Evolutionary conservation across 805 yeast species (phyloP).

Genomic region (Starmerella khaoyaiensis): DNA sequence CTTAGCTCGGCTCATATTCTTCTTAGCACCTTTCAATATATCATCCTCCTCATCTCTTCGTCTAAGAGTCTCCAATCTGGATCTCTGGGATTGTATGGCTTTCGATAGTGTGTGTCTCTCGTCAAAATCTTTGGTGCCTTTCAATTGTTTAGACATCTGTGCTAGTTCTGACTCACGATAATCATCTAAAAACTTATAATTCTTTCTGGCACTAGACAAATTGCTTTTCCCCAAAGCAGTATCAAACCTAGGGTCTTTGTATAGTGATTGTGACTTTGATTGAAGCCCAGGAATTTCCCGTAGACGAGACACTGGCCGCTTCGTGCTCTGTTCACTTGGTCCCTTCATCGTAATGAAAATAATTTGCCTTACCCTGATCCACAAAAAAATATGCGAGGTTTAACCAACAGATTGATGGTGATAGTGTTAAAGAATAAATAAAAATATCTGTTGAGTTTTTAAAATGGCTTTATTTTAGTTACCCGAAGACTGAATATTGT

Average conservation of each 20-base stretch:
- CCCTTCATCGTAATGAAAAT: slow-evolving; percentile 81
- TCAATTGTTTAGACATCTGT: slow-evolving; percentile 42
- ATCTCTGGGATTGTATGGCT: slow-evolving; percentile 27
- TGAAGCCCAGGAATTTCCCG: slow-evolving; percentile 47
- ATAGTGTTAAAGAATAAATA: no score
- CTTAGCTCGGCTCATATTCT: slow-evolving; percentile 32
- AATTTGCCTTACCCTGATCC: no score
- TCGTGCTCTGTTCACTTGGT: slow-evolving; percentile 68
- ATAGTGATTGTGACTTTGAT: slow-evolving; percentile 33
- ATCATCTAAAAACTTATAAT: slow-evolving; percentile 75
- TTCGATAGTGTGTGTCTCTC: slow-evolving; percentile 27
- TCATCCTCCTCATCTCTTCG: slow-evolving; percentile 62
- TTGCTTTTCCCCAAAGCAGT: slow-evolving; percentile 80
- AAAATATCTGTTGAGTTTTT: no score
- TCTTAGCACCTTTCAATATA: slow-evolving; percentile 51
- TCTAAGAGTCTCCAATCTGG: slow-evolving; percentile 47
- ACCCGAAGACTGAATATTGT: no score
- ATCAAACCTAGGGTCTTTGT: slow-evolving; percentile 81
- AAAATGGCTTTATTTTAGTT: no score
- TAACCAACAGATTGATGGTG: no score
- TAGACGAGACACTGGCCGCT: slow-evolving; percentile 52
- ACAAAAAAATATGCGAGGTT: no score
- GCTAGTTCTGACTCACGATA: slow-evolving; percentile 64
- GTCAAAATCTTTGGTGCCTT: slow-evolving; percentile 35
- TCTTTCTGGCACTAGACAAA: slow-evolving; percentile 47